Conservation (phyloP, 75 land plant species). For the Sequoia sempervirens region DNA sequence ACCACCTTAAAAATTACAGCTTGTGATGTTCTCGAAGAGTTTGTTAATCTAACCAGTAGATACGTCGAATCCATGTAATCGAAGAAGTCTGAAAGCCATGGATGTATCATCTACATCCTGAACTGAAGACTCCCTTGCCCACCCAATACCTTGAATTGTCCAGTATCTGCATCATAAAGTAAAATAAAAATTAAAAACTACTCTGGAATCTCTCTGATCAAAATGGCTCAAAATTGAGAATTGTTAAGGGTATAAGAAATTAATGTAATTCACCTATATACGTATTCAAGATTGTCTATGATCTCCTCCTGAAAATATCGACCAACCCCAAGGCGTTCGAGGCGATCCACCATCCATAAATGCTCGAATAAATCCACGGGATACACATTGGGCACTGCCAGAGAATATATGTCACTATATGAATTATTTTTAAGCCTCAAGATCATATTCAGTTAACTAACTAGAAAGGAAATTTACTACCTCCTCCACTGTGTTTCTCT, state of each 20-base stretch:
- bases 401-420: too few relatives aligned
- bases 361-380: slow-evolving; percentile 93
- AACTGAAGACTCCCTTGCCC: slow-evolving; percentile 68
- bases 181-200: background rate
- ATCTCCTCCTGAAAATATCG: slow-evolving; percentile 66
- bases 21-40: too few relatives aligned
- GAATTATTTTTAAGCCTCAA: too few relatives aligned
- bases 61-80: slow-evolving; percentile 81
- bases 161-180: slow-evolving; percentile 41
- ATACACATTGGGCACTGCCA: slow-evolving; percentile 79
- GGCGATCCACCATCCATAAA: slow-evolving; percentile 85
- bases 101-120: slow-evolving; percentile 82
- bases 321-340: slow-evolving; percentile 81
- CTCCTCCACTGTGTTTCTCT: slow-evolving; percentile 65
- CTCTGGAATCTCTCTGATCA: background rate
- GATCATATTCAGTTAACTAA: background rate
- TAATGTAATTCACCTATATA: slow-evolving; percentile 40
- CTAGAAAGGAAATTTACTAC: slow-evolving; percentile 24
- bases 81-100: slow-evolving; percentile 85
- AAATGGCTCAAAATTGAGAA: background rate
- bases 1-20: too few relatives aligned
- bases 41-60: slow-evolving; percentile 38
- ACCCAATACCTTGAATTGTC: slow-evolving; percentile 72
- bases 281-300: slow-evolving; percentile 52
- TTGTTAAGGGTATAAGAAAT: background rate